A percentile compares a stretch with the other conserved stretches of the same genome.
Conservation (phyloP, 805 yeast genomes). For the Ogataea thermomethanolica region DNA sequence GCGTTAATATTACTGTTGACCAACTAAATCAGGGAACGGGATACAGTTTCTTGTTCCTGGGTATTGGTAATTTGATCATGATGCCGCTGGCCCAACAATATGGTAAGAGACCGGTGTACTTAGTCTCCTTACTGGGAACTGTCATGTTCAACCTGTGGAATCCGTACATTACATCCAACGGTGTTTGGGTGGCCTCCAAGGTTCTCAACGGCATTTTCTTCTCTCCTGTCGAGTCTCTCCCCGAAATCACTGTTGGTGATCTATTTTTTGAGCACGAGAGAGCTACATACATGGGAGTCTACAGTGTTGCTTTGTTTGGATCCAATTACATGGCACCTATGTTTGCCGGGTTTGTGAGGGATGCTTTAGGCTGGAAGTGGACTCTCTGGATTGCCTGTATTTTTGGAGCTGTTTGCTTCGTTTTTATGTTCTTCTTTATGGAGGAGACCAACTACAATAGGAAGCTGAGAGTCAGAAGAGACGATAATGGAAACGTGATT, state of each 20-base stretch:
- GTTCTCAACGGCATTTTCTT: conserved; percentile 32
- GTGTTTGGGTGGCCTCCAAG: conserved; percentile 32
- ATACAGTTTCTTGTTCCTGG: conserved; percentile 39
- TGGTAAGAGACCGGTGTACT: conserved; percentile 38
- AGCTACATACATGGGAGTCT: conserved; percentile 45
- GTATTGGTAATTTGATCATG: conserved; percentile 35
- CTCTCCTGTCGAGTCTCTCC: conserved; percentile 44
- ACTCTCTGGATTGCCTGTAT: conserved; percentile 48
- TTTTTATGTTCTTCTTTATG: conserved; percentile 42
- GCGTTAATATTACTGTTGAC: conserved; percentile 23
- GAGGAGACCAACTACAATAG: conserved; percentile 52
- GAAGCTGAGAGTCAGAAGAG: conserved; percentile 2
- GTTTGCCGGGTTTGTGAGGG: conserved; percentile 54
- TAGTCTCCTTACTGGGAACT: conserved; percentile 32
- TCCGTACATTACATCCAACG: conserved; percentile 31
- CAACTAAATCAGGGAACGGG: conserved; percentile 38
- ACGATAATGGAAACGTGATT: conserved; percentile 1
- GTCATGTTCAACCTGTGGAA: conserved; percentile 33
- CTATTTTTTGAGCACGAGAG: conserved; percentile 50
- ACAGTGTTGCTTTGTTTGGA: conserved; percentile 50
- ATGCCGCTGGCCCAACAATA: conserved; percentile 39
- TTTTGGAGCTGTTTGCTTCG: conserved; percentile 40
- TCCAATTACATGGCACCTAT: conserved; percentile 58
- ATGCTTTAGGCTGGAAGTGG: conserved; percentile 51
- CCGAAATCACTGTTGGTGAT: conserved; percentile 48